A percentile compares a stretch with the other conserved stretches of the same genome.
Conservation (phyloP, 2,329 filamentous ascomycete species). For the Cladophialophora carrionii region DNA sequence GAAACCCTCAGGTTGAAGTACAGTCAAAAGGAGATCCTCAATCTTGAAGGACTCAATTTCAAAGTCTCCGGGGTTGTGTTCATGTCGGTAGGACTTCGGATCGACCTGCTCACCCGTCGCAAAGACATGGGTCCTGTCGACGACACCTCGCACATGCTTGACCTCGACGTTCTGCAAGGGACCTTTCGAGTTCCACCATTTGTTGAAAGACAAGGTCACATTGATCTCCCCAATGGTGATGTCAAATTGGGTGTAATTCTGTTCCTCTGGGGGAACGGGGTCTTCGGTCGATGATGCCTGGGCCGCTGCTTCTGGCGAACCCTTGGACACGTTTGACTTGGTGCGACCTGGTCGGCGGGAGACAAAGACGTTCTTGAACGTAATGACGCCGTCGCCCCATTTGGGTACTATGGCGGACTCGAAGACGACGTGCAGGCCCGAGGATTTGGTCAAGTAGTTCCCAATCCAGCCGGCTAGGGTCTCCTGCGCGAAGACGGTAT, state of each 20-base stretch:
- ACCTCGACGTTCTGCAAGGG: constrained; percentile 89
- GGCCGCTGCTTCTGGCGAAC: constrained; percentile 80
- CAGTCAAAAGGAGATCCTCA: constrained; percentile 86
- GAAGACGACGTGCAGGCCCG: constrained; percentile 90
- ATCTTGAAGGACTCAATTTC: constrained; percentile 97
- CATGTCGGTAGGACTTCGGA: constrained; percentile 82
- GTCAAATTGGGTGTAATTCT: constrained; percentile 97
- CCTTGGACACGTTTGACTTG: constrained; percentile 81
- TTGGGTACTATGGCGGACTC: constrained; percentile 97
- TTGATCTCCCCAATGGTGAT: constrained; percentile 93
- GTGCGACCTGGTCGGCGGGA: constrained; percentile 84
- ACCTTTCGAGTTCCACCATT: constrained; percentile 98
- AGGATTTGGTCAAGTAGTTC: constrained; percentile 92
- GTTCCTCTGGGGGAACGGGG: constrained; percentile 68
- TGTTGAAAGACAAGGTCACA: constrained; percentile 94
- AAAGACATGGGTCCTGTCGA: constrained; percentile 82
- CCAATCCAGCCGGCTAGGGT: constrained; percentile 90
- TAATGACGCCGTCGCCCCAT: constrained; percentile 94
- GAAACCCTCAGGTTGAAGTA: constrained; percentile 88
- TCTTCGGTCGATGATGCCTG: constrained; percentile 73
- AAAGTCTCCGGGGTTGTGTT: constrained; percentile 89
- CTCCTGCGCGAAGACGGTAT: constrained; percentile 97
- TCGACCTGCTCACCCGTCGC: constrained; percentile 73
- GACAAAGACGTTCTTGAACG: constrained; percentile 94
- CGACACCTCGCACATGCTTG: constrained; percentile 86